A percentile compares a stretch with the other conserved stretches of the same genome.
Evolutionary conservation across 352 stramenopile genomes (phyloP).

Genomic region (Phytophthora fragariaefolia): DNA sequence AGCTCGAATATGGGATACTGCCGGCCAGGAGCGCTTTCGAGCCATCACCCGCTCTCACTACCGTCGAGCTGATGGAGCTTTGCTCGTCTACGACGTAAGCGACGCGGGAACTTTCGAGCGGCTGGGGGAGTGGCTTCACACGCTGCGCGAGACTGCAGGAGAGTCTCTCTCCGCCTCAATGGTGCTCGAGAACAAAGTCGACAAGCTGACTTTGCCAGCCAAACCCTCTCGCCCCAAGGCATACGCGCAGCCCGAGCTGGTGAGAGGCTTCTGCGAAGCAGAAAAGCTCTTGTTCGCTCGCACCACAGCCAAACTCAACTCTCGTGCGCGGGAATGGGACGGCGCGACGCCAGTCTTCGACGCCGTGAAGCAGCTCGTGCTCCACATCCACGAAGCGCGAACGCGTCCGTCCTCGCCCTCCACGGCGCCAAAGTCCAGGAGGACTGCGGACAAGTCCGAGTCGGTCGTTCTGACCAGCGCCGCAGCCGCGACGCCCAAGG

Average conservation of each 20-base stretch:
- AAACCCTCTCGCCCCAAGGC: conserved; percentile 24
- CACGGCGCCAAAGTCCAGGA: neutral
- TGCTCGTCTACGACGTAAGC: conserved; percentile 93
- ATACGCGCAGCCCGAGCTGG: conserved; percentile 54
- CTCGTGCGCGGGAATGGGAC: conserved; percentile 62
- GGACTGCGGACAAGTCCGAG: conserved; percentile 7
- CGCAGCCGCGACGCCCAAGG: neutral
- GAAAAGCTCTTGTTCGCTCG: conserved; percentile 69
- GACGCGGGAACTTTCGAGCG: conserved; percentile 87
- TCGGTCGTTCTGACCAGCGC: conserved; percentile 20
- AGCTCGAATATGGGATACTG: conserved; percentile 92
- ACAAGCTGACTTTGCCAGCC: conserved; percentile 48
- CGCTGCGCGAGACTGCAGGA: conserved; percentile 84
- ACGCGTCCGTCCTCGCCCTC: neutral
- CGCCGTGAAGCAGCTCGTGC: conserved; percentile 59
- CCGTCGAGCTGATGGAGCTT: conserved; percentile 82
- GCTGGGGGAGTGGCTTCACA: conserved; percentile 89
- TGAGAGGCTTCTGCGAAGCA: conserved; percentile 61
- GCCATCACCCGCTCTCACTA: conserved; percentile 90
- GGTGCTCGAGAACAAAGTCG: conserved; percentile 93
- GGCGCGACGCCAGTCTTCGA: conserved; percentile 51
- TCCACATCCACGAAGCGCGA: conserved; percentile 60
- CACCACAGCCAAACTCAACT: conserved; percentile 73
- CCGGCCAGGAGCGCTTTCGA: conserved; percentile 90
- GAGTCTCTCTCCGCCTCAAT: conserved; percentile 87